Evolutionary conservation across 768 basidiomycete species (phyloP), one percentile per base, ranked within the genome.

Genomic region (Russula sp.): DNA sequence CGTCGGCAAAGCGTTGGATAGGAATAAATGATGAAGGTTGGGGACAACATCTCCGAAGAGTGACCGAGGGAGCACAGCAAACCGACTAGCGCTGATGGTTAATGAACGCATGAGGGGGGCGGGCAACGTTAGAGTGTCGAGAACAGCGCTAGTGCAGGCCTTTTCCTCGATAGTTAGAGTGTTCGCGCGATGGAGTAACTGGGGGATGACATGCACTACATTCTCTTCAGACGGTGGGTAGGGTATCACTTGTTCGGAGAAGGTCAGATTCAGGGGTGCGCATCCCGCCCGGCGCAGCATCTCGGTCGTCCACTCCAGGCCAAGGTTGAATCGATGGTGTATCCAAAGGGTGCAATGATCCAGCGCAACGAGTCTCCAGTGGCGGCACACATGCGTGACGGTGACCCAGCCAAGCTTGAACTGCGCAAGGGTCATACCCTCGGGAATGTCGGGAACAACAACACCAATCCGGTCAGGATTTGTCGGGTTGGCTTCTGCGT

Each of bases 361-460:
- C 30, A 65, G 40, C 22, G 64, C 64, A 4, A 65, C 59, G 28
- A 44, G 64, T 52, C 64, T 61, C 64, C 64, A 65, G 24, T 44
- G 30, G 48, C 59, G 42, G 59, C 64, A 65, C 48, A 65, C 64
- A 40, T 65, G 64, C 24, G 64, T 57, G 20, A 57, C 24, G 26
- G 59, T 61, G 53, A 65, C 60, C 64, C 64, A 65, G 24, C 64
- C 59, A 44, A 61, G 64, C 36, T 32, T 50, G 20, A 24, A 44
- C 30, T 61, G 55, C 13, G 64, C 48, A 5, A 8, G 18, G 11
- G 59, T 40, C 48, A 57, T 52, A 9, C 40, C 49, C 28, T 1
- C 9, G 18, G 28, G 54, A 32, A 40, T 5, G 22, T 1, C 9
- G 18, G 28, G 54, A 32, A 40, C 3, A 18, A 30, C 3, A 13